These are phyloP conservation scores for Rhododendron griersonianum DNA, from an alignment of 148 eudicot species.

Conservation along the genomic window DNA sequence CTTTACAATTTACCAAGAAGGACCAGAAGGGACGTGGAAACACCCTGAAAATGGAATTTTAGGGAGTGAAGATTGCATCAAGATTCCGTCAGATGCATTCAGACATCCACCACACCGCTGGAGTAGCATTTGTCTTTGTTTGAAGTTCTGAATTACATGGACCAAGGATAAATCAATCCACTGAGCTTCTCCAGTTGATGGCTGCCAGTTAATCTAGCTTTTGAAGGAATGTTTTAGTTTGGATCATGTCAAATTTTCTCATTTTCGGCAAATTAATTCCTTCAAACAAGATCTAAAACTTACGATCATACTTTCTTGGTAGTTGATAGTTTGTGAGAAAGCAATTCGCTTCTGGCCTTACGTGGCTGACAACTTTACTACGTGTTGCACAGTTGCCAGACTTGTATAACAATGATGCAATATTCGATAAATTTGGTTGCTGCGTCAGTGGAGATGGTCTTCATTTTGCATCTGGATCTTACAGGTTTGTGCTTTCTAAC, in stretches of 20 bases:
- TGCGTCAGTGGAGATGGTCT: constrained; percentile 49
- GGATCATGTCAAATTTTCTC: background rate
- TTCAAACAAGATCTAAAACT: background rate
- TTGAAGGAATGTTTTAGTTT: background rate
- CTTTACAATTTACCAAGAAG: background rate
- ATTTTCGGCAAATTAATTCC: background rate
- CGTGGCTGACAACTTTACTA: background rate
- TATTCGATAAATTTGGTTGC: constrained; percentile 53
- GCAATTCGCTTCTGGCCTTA: background rate
- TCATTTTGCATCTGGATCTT: constrained; percentile 52
- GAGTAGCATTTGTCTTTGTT: background rate
- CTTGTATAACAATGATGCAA: constrained; percentile 44
- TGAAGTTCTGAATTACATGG: background rate
- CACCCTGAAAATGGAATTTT: background rate
- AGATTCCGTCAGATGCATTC: background rate
- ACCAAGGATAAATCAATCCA: background rate
- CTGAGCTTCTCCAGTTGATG: background rate
- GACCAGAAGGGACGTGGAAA: background rate
- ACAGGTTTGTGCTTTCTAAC: constrained; percentile 30
- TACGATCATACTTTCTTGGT: background rate
- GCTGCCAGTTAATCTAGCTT: background rate
- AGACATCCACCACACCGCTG: background rate
- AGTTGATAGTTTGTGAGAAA: background rate
- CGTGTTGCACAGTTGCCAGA: constrained; percentile 30
- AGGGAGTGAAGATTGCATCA: background rate